Evolutionary conservation across 2,329 filamentous ascomycete genomes (phyloP), one percentile per base, ranked within the genome.

Genomic region (Fusarium citri): DNA sequence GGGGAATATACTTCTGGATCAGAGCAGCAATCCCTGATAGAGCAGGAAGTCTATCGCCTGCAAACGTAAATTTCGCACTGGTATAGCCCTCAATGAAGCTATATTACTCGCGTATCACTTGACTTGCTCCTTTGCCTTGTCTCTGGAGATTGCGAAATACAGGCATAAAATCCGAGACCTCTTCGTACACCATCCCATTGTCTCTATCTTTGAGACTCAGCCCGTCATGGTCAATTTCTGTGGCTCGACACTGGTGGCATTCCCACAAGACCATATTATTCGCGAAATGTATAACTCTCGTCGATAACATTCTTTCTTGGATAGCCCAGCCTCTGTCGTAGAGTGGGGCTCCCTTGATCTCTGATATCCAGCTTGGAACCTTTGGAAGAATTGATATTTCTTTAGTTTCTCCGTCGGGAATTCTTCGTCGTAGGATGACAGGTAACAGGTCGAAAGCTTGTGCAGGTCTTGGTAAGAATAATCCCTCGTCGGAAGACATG

Each of bases 191-290:
- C 30, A 37, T 20, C 1, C n/a, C 23, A 1, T 9, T 25, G 11
- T 14, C 11, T 4, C 18, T 22, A 4, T 26, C 23, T 6, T 20
- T 15, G 1, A 37, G 30, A 28, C n/a, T 22, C 15, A 10, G 14
- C 1, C 53, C 53, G 3, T n/a, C 2, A 0, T 22, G 23, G 10
- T 56, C 42, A 11, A 49, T 20, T 2, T 56, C 53, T 5, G 53
- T 28, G 2, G 42, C 53, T 3, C 30, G 53, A 11, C 42, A 3
- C 8, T 56, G n/a, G 1, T 56, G 53, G 5, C 53, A 56, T 37
- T 56, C 53, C 53, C 42, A 56, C 14, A 56, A 11, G 1, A 56
- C 15, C 53, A 56, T 49, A 4, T 56, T 49, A 6, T 14, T 7
- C 6, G 53, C 42, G 12, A 56, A 56, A 14, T 56, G 53, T 3